Conservation (phyloP, 106 monocot species). For the Hemerocallis citrina region DNA sequence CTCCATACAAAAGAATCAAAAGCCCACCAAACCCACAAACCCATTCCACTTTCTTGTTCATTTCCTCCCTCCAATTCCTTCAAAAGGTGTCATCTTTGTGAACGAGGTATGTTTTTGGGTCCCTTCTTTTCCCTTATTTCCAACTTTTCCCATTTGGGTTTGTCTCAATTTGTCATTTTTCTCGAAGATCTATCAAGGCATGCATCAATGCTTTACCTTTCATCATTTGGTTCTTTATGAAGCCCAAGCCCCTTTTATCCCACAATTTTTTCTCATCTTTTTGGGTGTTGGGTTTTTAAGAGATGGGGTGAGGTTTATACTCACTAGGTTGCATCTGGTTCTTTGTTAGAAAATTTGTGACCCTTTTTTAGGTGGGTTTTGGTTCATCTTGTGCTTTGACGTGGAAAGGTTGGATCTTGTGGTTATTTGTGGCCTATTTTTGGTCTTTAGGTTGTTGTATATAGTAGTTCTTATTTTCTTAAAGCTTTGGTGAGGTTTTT, state of each 20-base stretch:
- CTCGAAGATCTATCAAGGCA: neutral
- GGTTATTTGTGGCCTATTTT: slow-evolving; percentile 1
- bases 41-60: no score
- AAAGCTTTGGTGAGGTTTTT: neutral
- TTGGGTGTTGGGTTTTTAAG: neutral
- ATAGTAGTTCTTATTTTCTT: neutral
- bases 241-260: neutral
- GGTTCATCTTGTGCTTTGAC: slow-evolving; percentile 2
- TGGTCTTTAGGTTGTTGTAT: neutral
- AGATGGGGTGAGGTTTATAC: neutral
- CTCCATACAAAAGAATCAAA: no score
- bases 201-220: neutral
- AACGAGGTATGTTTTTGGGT: slow-evolving; percentile 9
- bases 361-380: slow-evolving; percentile 9
- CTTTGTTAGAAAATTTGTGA: neutral
- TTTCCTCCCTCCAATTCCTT: slow-evolving; percentile 1
- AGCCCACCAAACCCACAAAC: no score
- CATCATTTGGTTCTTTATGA: neutral
- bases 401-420: slow-evolving; percentile 17
- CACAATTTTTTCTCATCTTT: slow-evolving; percentile 1
- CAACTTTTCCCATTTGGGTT: neutral
- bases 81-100: slow-evolving; percentile 12
- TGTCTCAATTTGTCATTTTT: neutral
- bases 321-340: slow-evolving; percentile 7
- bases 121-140: neutral